Base-by-base conservation (phyloP, 2,329 filamentous ascomycete genomes). In the Thielaviopsis cerberus region DNA sequence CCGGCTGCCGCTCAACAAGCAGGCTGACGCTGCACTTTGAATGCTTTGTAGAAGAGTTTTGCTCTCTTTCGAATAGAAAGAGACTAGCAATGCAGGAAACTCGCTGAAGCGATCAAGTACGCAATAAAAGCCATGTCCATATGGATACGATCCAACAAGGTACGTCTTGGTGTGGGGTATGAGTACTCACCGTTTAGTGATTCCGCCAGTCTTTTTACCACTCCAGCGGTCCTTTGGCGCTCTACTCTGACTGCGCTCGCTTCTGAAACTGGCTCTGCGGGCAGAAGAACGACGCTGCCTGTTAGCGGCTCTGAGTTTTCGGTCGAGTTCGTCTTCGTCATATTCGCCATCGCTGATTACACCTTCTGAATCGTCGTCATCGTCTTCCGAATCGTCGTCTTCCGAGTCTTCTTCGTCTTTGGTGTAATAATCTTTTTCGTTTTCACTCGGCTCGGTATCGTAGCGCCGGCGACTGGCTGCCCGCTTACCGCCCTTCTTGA, bases 401-500 rank as follows among this genome's bases (percentile, higher is more conserved):
- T n/a, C n/a, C n/a, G n/a, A n/a, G 27, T 48, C 52, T 3, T 34
- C 41, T 17, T 55, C 56, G 53, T 56, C 57, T 22, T 48, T 48
- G 41, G 41, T 48, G 41, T 48, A 48, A 53, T 55, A 58, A 20
- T 51, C 48, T 24, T 58, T 53, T n/a, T 61, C 55, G 25, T 57
- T 45, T 15, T 58, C 55, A 48, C 59, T 61, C 25, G 59, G 51
- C 17, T 45, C 58, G 17, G 54, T 57, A 20, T 57, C 54, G 26
- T 60, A 60, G 53, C 22, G 23, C 27, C 52, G 34, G 13, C 17
- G 24, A 23, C 17, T 45, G 11, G 15, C 22, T 22, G 37, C 25
- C 7, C 34, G 17, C 20, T 58, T 57, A 27, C 37, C n/a, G 17
- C 20, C 51, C 23, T 51, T 25, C 27, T 53, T 57, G 25, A 51